phyloP scores from a whole-genome alignment of 257 asterid species.

The Gentiana dahurica region DNA sequence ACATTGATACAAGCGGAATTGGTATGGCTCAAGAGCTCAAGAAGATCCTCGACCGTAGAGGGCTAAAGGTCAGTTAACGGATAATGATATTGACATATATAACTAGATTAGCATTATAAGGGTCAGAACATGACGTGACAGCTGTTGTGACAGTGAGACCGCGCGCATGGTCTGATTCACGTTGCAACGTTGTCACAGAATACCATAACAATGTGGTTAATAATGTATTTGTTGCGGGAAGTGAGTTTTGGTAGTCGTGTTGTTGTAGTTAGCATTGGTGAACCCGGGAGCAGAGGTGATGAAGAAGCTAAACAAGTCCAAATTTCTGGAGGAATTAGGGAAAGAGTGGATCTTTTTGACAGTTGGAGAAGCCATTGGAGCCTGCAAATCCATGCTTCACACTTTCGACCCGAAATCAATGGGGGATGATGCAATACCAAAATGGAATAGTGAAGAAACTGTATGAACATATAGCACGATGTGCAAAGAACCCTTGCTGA shows the following conservation, averaged over 20 bases:
- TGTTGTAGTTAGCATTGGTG: conserved; percentile 36
- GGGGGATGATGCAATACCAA: conserved; percentile 16
- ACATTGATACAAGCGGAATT: conserved; percentile 94
- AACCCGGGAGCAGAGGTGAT: conserved; percentile 83
- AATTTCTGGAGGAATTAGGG: conserved; percentile 59
- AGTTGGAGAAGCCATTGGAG: conserved; percentile 85
- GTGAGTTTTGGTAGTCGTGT: too few species aligned
- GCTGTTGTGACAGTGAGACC: too few species aligned
- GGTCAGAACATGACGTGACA: too few species aligned
- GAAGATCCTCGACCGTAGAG: conserved; percentile 68
- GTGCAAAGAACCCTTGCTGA: too few species aligned
- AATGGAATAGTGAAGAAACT: conserved; percentile 31
- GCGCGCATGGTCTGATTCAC: too few species aligned
- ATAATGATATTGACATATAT: too few species aligned
- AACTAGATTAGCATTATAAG: too few species aligned
- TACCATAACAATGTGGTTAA: too few species aligned
- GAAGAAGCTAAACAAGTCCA: conserved; percentile 79
- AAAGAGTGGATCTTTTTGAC: conserved; percentile 83
- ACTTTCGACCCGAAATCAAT: conserved; percentile 30
- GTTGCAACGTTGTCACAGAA: too few species aligned
- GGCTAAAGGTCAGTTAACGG: conserved; percentile 44
- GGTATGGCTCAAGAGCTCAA: conserved; percentile 83
- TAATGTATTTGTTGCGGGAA: background rate
- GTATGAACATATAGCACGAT: too few species aligned
- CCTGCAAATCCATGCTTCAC: conserved; percentile 73